Evolutionary conservation across 768 basidiomycete species (phyloP), one percentile per base, ranked within the genome.

Genomic region (Agrocybe praecox): DNA sequence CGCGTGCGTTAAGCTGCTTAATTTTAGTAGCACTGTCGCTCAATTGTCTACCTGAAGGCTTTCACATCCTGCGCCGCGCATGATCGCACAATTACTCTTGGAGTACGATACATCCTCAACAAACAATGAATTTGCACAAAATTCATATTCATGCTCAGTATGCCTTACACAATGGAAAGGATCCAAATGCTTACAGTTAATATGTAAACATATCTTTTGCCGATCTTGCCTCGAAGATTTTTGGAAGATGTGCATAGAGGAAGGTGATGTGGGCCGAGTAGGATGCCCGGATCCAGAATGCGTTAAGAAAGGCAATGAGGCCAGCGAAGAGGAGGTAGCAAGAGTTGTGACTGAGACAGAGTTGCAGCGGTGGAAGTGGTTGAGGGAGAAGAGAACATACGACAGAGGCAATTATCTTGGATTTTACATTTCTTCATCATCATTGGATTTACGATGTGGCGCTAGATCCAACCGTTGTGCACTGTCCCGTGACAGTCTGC

Each of bases 151-250:
- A 23, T 96, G 94, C 65, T 77, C 86, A 22, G 85, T 96, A 49
- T 96, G 94, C 69, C 72, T 96, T 4, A 80, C 81, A 33, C 80
- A 82, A 14, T 72, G 85, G 56, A 94, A 92, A 67, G 94, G 94
- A 44, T 78, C 82, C 14, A 82, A 84, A 61, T 94, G 93, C 67
- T 64, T 94, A 15, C 78, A 83, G 59, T 75, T 96, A 48, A 67
- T 75, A 2, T 96, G 94, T 66, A 71, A 72, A 1, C 94, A 96
- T 69, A 81, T 94, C 12, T 96, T 94, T 69, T 96, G 94, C 68
- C 82, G 84, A n/a, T 69, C 80, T 8, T 96, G 94, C 66, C 70
- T 96, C 23, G 77, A 78, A 51, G 87, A 89, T 50, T 95, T 90
- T 67, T 97, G 94, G 94, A 79, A 80, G 44, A 68, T 94, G 49